These are phyloP conservation scores for Eucalyptus lansdowneana DNA, from an alignment of 345 rosid genomes.

Conservation along the genomic window DNA sequence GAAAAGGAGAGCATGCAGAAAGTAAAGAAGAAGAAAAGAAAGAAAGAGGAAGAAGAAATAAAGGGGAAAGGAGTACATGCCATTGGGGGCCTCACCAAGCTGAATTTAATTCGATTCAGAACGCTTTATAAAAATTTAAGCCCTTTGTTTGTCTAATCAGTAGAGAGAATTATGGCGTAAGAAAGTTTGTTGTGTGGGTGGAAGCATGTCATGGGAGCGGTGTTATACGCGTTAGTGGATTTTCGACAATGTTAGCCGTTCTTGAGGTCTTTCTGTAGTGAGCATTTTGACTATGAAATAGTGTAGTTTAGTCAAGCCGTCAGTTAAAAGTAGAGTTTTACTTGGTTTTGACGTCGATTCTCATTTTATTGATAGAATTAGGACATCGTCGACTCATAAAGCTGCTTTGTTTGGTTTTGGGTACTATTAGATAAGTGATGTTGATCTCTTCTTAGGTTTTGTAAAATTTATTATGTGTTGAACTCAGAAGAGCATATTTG, in stretches of 20 bases:
- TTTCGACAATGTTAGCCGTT: not conserved
- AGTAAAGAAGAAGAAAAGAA: not conserved
- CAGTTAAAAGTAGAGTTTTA: not conserved
- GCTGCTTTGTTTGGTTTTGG: not conserved
- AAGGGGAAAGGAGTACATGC: not conserved
- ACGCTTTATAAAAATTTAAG: not conserved
- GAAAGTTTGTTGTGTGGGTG: not conserved
- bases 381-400: fast-evolving
- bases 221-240: not conserved
- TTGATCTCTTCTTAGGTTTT: not conserved
- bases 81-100: not conserved
- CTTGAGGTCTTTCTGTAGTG: not conserved
- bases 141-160: not conserved
- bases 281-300: not conserved
- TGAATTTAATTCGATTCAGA: not conserved
- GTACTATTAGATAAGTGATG: not conserved
- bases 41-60: not conserved
- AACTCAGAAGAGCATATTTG: too few relatives aligned
- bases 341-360: not conserved
- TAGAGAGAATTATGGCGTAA: too few relatives aligned
- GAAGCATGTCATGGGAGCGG: not conserved
- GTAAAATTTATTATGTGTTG: too few relatives aligned
- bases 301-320: not conserved
- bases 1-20: not conserved
- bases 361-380: not conserved